Percentiles rank a stretch among this genome's conserved stretches.
Conservation (phyloP, 139 green algal species). For the Chloropicon primus region DNA sequence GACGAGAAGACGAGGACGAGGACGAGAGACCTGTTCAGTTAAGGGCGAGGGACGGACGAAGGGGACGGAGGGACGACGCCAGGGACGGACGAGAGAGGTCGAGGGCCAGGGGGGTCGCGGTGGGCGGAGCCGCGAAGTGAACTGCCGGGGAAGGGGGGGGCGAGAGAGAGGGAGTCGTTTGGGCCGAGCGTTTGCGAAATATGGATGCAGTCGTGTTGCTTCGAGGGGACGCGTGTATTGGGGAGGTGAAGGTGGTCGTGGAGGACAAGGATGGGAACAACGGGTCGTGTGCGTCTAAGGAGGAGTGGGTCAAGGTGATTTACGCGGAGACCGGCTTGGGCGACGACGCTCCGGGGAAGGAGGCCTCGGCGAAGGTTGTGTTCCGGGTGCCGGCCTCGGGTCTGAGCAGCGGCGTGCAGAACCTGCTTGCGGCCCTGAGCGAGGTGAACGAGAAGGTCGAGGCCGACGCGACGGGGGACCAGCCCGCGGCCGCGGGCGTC, state of each 20-base stretch:
- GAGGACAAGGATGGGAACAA: not conserved
- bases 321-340: not conserved
- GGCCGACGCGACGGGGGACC: not conserved
- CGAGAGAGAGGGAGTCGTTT: not conserved
- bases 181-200: too few relatives aligned
- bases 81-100: too few relatives aligned
- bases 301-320: not conserved
- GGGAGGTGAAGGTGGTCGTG: not conserved
- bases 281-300: not conserved
- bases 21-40: too few relatives aligned
- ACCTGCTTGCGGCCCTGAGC: not conserved
- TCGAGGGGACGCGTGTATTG: not conserved
- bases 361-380: not conserved
- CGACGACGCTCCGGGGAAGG: not conserved
- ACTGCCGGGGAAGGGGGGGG: too few relatives aligned
- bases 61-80: too few relatives aligned
- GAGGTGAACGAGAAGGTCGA: not conserved
- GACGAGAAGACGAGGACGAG: too few relatives aligned
- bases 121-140: too few relatives aligned
- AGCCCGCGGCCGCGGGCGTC: too few relatives aligned
- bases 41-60: too few relatives aligned
- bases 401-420: not conserved
- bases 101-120: too few relatives aligned
- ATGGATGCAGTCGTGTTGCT: not conserved
- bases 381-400: not conserved